phyloP scores from a whole-genome alignment of 2,329 filamentous ascomycete genomes.

The Colletotrichum sp. region DNA sequence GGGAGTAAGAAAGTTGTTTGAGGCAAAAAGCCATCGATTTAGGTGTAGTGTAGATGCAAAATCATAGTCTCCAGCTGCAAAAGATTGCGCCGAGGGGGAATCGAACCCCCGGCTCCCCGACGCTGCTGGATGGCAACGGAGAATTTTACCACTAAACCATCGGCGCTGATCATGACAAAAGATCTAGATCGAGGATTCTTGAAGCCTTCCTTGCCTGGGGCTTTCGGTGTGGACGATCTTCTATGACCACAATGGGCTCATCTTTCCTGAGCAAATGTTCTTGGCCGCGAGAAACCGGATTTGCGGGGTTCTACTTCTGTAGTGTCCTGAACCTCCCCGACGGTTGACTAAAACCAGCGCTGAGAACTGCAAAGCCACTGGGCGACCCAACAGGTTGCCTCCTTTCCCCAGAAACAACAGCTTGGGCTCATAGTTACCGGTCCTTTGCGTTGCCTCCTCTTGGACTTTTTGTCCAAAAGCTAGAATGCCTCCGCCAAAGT shows the following conservation, averaged over 20 bases:
- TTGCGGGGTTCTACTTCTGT: neutral
- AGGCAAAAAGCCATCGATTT: no score
- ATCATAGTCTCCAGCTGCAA: neutral
- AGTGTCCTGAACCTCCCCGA: neutral
- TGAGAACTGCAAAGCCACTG: neutral
- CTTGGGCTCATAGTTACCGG: fast-evolving
- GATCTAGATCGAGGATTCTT: fast-evolving
- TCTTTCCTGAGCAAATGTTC: fast-evolving
- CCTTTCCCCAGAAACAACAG: neutral
- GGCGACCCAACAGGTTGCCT: neutral
- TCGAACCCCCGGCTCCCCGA: slow-evolving; percentile 11
- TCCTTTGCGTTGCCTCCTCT: neutral
- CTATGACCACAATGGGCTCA: no score
- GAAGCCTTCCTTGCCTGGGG: neutral
- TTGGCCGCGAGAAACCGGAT: neutral
- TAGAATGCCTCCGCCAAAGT: neutral
- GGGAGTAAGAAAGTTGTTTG: neutral
- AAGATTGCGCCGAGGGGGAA: neutral
- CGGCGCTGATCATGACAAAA: neutral
- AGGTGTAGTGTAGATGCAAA: no score
- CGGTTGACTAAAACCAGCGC: fast-evolving
- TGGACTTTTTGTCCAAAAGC: no score
- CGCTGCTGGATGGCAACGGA: slow-evolving; percentile 7
- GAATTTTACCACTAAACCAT: slow-evolving; percentile 13
- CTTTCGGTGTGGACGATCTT: no score